Percentiles rank a stretch among this genome's conserved stretches.
Evolutionary conservation across 768 basidiomycete genomes (phyloP).

Genomic region (Lepiota brunneoincarnata): DNA sequence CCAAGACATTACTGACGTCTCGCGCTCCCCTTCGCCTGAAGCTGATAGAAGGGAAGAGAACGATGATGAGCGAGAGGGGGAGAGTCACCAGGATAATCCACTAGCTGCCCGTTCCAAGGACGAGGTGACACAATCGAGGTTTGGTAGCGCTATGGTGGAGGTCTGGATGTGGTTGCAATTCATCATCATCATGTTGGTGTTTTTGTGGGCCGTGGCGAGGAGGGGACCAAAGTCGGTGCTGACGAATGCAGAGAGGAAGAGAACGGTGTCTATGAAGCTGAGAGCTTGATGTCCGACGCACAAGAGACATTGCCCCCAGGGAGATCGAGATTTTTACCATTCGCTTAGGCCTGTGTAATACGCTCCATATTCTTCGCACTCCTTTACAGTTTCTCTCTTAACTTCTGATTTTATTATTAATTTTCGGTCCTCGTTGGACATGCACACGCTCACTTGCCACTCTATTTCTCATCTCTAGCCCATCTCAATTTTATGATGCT

Average conservation of each 20-base stretch:
- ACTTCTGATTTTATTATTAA: neutral
- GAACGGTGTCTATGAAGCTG: slow-evolving; percentile 14
- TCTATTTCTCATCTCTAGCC: neutral
- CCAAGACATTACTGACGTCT: neutral
- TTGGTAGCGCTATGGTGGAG: slow-evolving; percentile 56
- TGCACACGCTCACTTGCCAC: neutral
- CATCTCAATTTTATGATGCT: neutral
- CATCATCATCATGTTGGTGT: slow-evolving; percentile 67
- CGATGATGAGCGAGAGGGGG: slow-evolving; percentile 10
- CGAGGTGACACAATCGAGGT: slow-evolving; percentile 19
- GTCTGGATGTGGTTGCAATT: slow-evolving; percentile 88
- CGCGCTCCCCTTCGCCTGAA: slow-evolving; percentile 9
- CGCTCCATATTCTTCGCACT: neutral
- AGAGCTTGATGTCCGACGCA: slow-evolving; percentile 9
- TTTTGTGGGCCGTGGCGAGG: slow-evolving; percentile 79
- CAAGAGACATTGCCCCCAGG: slow-evolving; percentile 5
- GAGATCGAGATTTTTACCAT: neutral
- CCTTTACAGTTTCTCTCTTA: neutral
- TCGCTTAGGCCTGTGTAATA: neutral
- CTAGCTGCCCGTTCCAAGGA: slow-evolving; percentile 6
- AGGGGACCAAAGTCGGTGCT: slow-evolving; percentile 72
- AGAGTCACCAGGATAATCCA: slow-evolving; percentile 5
- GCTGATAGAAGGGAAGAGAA: slow-evolving; percentile 5
- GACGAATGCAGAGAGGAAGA: slow-evolving; percentile 34
- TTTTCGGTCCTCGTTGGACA: neutral